Conservation (phyloP, 441 rosid species). For the Jatropha podagrica region DNA sequence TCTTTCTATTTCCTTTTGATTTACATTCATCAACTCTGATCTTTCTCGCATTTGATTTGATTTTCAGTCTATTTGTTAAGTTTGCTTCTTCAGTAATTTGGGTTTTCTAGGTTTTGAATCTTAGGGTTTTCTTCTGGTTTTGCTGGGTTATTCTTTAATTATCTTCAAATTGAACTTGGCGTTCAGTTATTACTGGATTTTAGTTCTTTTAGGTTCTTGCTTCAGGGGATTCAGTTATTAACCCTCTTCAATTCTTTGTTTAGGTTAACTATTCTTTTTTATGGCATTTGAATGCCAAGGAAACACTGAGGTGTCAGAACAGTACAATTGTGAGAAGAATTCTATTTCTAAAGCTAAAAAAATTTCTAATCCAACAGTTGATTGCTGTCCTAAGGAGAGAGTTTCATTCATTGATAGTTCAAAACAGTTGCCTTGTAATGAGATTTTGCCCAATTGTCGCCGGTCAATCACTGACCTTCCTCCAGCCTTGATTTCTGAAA, state of each 20-base stretch:
- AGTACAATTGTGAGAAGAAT: constrained; percentile 26
- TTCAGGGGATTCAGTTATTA: constrained; percentile 4
- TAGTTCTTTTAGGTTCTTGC: not conserved
- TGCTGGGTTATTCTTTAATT: not conserved
- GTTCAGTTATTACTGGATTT: constrained; percentile 10
- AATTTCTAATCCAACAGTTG: constrained; percentile 25
- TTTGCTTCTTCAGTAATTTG: not conserved
- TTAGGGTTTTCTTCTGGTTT: not conserved
- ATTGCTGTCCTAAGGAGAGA: constrained; percentile 37
- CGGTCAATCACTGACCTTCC: constrained; percentile 79
- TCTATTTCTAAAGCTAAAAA: constrained; percentile 22
- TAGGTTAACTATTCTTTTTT: constrained; percentile 34
- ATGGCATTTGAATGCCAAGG: constrained; percentile 76
- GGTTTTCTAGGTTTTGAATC: constrained; percentile 5
- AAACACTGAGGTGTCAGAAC: constrained; percentile 29
- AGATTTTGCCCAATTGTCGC: constrained; percentile 27
- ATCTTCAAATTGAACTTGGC: constrained; percentile 6
- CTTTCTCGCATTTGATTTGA: not conserved
- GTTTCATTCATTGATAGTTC: constrained; percentile 27
- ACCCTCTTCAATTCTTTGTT: constrained; percentile 9
- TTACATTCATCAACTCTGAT: not conserved
- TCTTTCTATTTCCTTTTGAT: not conserved
- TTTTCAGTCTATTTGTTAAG: not conserved
- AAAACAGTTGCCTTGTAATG: constrained; percentile 41
- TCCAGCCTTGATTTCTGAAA: constrained; percentile 71